A percentile compares a stretch with the other conserved stretches of the same genome.
Evolutionary conservation across 1,284 basidiomycete species (phyloP).

Genomic region (Phlebopus sp.): DNA sequence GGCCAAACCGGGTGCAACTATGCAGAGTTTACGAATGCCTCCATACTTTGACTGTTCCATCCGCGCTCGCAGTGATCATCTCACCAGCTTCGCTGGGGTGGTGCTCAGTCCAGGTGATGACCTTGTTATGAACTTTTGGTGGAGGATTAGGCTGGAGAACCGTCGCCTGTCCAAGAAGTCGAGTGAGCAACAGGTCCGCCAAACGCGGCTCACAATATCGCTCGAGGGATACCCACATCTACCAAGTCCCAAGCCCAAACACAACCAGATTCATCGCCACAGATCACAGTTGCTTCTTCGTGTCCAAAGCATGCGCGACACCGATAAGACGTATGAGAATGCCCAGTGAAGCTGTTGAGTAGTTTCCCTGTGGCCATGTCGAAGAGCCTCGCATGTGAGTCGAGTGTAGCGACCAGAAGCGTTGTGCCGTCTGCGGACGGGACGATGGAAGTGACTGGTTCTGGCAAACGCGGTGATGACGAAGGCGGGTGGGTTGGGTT

Average conservation of each 20-base stretch:
- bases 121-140: constrained; percentile 73
- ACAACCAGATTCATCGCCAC: constrained; percentile 86
- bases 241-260: constrained; percentile 94
- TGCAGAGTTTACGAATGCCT: constrained; percentile 36
- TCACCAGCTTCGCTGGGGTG: constrained; percentile 76
- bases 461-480: constrained; percentile 43
- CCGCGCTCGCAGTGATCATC: constrained; percentile 85
- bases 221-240: constrained; percentile 63
- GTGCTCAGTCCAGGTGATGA: constrained; percentile 89
- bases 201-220: no score
- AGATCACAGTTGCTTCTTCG: constrained; percentile 78
- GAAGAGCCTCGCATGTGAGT: constrained; percentile 83
- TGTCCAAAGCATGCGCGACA: constrained; percentile 83
- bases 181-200: not conserved
- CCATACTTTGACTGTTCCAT: constrained; percentile 86
- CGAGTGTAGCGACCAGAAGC: constrained; percentile 79
- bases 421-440: constrained; percentile 75
- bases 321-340: constrained; percentile 72
- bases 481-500: no score
- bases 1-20: no score
- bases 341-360: constrained; percentile 84
- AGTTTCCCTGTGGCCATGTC: constrained; percentile 82
- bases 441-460: constrained; percentile 80
- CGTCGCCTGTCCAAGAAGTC: constrained; percentile 55
- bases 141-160: constrained; percentile 65